phyloP scores from a whole-genome alignment of 768 basidiomycete species.

The Mycena leptocephala region DNA sequence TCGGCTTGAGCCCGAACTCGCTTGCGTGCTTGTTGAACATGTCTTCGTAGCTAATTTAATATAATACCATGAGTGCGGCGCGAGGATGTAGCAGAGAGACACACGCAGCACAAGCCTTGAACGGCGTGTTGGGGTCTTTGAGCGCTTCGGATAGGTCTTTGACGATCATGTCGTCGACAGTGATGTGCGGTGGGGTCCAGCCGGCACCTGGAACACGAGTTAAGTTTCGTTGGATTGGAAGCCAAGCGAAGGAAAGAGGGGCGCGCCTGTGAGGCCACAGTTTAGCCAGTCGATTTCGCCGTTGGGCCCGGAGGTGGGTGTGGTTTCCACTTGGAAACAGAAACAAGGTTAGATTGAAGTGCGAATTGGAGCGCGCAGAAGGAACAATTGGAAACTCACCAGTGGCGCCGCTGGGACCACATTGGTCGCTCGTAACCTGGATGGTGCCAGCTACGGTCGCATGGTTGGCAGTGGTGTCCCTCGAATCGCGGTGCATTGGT shows the following conservation, averaged over 20 bases:
- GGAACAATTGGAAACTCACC: slow-evolving; percentile 55
- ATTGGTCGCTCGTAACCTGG: slow-evolving; percentile 52
- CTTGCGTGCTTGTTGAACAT: slow-evolving; percentile 74
- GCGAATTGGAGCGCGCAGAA: background rate
- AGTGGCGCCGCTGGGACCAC: slow-evolving; percentile 68
- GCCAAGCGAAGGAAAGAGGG: background rate
- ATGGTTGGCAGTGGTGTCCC: too few species aligned
- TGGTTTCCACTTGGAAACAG: slow-evolving; percentile 70
- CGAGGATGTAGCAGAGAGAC: slow-evolving; percentile 40
- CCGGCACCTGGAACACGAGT: slow-evolving; percentile 56
- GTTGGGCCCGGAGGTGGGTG: slow-evolving; percentile 75
- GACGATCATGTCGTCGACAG: slow-evolving; percentile 65
- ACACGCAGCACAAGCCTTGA: slow-evolving; percentile 69
- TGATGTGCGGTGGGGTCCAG: slow-evolving; percentile 84
- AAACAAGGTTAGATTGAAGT: too few species aligned
- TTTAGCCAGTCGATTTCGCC: slow-evolving; percentile 85
- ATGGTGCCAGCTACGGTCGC: slow-evolving; percentile 53
- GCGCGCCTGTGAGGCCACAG: slow-evolving; percentile 72
- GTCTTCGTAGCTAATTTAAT: background rate
- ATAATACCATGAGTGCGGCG: background rate
- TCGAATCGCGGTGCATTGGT: too few species aligned
- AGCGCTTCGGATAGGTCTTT: slow-evolving; percentile 66
- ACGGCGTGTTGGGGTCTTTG: slow-evolving; percentile 66
- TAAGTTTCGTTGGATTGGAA: too few species aligned
- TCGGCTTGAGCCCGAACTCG: slow-evolving; percentile 71